These are phyloP conservation scores for Coprinopsis strossmayeri DNA, from an alignment of 768 basidiomycete species.

Conservation along the genomic window DNA sequence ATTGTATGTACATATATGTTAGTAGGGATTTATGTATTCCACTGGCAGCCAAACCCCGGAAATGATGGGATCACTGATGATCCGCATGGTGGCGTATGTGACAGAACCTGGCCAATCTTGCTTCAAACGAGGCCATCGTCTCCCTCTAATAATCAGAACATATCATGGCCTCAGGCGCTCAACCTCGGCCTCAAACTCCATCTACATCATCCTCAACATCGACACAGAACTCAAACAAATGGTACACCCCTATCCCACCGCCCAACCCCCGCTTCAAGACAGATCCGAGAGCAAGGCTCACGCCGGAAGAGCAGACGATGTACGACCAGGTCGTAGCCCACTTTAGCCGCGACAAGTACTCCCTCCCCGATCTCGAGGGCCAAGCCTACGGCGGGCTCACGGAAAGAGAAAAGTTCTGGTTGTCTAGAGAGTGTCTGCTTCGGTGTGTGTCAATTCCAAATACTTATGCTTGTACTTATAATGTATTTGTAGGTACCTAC, in stretches of 20 bases:
- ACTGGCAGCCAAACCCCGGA: too few species aligned
- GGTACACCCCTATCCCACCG: conserved; percentile 17
- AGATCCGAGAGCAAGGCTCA: conserved; percentile 27
- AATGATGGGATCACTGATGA: too few species aligned
- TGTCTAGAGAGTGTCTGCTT: conserved; percentile 65
- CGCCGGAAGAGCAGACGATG: conserved; percentile 35
- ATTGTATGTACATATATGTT: too few species aligned
- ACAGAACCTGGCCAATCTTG: too few species aligned
- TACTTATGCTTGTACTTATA: not conserved
- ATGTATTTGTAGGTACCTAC: conserved; percentile 43
- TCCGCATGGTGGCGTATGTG: too few species aligned
- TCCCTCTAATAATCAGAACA: too few species aligned
- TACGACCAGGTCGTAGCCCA: conserved; percentile 46
- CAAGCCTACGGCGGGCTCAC: conserved; percentile 29
- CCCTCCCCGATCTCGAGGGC: conserved; percentile 33
- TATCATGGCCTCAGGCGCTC: too few species aligned
- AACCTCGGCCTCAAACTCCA: not conserved
- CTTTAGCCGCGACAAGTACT: conserved; percentile 42
- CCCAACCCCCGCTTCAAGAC: conserved; percentile 19
- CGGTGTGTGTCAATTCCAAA: conserved; percentile 28
- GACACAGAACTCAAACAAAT: not conserved
- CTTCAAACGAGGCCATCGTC: too few species aligned
- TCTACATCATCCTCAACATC: not conserved
- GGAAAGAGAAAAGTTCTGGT: conserved; percentile 68
- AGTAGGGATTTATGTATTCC: too few species aligned